Percentiles rank a stretch among this genome's conserved stretches.
Evolutionary conservation across 1,139 yeast genomes (phyloP).

Genomic region (Eremothecium cymbalariae): DNA sequence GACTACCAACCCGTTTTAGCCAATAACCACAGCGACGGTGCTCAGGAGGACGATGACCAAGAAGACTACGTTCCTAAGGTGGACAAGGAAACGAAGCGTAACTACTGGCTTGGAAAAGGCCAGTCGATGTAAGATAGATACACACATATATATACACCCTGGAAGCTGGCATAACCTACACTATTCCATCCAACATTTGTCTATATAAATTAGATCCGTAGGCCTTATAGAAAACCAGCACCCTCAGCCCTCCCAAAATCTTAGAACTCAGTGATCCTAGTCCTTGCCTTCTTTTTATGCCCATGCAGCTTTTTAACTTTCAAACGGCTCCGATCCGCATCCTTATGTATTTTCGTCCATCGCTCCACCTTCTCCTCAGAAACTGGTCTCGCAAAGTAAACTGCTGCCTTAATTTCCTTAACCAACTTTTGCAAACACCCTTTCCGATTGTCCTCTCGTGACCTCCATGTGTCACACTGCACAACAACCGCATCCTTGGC

Average conservation of each 20-base stretch:
- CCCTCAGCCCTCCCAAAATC: too few relatives aligned
- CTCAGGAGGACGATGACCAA: conserved; percentile 11
- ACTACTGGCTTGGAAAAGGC: conserved; percentile 41
- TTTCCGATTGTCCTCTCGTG: conserved; percentile 48
- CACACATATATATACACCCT: conserved; percentile 5
- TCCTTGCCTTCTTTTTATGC: conserved; percentile 47
- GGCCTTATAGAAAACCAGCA: too few relatives aligned
- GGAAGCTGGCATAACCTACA: too few relatives aligned
- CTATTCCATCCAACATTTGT: too few relatives aligned
- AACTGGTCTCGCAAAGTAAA: conserved; percentile 45
- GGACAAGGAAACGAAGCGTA: conserved; percentile 35
- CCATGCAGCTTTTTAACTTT: conserved; percentile 45
- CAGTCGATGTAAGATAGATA: conserved; percentile 16
- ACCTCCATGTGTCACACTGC: conserved; percentile 54
- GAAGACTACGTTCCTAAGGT: conserved; percentile 14
- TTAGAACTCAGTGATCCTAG: conserved; percentile 5
- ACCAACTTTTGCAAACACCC: conserved; percentile 56
- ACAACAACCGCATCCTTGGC: conserved; percentile 49
- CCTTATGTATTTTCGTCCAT: conserved; percentile 48
- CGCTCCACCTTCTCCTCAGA: conserved; percentile 41
- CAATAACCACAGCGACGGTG: conserved; percentile 10
- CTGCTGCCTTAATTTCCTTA: conserved; percentile 42
- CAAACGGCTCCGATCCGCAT: conserved; percentile 43
- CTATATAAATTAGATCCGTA: too few relatives aligned
- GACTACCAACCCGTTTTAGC: conserved; percentile 6